phyloP scores from a whole-genome alignment of 2,329 filamentous ascomycete genomes.

The Calonectria fujianensis region DNA sequence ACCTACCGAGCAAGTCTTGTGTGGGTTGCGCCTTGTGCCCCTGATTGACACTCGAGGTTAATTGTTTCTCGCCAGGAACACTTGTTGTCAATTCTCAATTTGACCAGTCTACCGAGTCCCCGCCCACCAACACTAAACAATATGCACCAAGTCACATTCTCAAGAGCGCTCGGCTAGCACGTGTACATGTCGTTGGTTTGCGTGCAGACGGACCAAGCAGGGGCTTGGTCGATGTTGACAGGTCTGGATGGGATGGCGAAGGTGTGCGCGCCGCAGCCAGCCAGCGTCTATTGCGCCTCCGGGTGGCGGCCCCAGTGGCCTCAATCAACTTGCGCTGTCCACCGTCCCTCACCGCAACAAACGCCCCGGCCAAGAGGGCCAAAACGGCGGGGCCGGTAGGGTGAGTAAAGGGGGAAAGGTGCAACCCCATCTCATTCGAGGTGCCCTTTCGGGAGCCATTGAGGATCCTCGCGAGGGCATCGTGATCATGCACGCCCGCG shows the following conservation, averaged over 20 bases:
- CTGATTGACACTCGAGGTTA: slow-evolving; percentile 16
- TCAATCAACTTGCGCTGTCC: slow-evolving; percentile 25
- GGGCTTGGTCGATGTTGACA: slow-evolving; percentile 33
- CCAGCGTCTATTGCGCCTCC: slow-evolving; percentile 31
- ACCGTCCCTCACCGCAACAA: slow-evolving; percentile 42
- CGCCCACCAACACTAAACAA: slow-evolving; percentile 37
- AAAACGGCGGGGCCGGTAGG: slow-evolving; percentile 28
- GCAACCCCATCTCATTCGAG: slow-evolving; percentile 27
- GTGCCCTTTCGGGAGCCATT: slow-evolving; percentile 30
- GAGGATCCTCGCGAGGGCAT: slow-evolving; percentile 48
- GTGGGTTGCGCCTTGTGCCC: slow-evolving; percentile 16
- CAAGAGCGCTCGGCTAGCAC: slow-evolving; percentile 43
- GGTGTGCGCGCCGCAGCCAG: slow-evolving; percentile 14
- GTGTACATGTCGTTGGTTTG: slow-evolving; percentile 54
- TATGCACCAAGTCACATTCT: slow-evolving; percentile 52
- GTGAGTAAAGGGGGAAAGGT: slow-evolving; percentile 29
- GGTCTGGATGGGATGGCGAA: slow-evolving; percentile 29
- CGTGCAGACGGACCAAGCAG: slow-evolving; percentile 42
- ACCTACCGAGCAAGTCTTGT: neutral
- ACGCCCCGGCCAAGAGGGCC: slow-evolving; percentile 27
- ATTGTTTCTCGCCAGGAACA: slow-evolving; percentile 23
- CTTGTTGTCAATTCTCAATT: slow-evolving; percentile 37
- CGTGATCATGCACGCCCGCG: slow-evolving; percentile 53
- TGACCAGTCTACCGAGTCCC: slow-evolving; percentile 33
- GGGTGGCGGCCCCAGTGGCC: slow-evolving; percentile 28